These are phyloP conservation scores for Cutaneotrichosporon sp. DNA, from an alignment of 1,284 basidiomycete species.

Conservation along the genomic window DNA sequence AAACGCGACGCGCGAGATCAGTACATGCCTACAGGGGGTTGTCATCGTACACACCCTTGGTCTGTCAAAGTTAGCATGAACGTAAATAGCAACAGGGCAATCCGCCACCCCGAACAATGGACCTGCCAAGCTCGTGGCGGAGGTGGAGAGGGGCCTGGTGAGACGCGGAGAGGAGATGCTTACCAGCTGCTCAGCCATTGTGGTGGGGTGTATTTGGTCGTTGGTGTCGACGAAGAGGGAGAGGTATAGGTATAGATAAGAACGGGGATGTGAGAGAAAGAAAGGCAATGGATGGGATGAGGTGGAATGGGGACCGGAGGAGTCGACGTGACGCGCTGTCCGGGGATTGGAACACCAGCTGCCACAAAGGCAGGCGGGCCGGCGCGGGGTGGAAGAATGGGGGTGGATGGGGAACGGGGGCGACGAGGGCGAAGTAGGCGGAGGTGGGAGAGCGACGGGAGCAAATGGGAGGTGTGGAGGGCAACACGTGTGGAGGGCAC, in stretches of 20 bases:
- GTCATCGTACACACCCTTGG: slow-evolving; percentile 57
- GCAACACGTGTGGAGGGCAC: no score
- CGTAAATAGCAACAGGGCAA: no score
- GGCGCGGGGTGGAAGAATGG: no score
- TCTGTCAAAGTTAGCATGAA: slow-evolving; percentile 50
- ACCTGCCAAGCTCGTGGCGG: no score
- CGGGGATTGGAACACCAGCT: background rate
- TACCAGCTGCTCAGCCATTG: slow-evolving; percentile 67
- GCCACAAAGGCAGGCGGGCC: no score
- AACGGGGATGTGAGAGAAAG: background rate
- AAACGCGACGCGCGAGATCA: slow-evolving; percentile 5
- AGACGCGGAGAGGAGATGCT: slow-evolving; percentile 47
- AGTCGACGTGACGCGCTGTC: background rate
- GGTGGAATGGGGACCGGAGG: background rate
- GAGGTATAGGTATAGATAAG: slow-evolving; percentile 1
- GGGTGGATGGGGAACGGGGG: no score
- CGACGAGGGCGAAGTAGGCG: no score
- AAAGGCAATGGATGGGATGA: background rate
- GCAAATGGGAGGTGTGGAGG: no score
- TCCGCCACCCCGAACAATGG: no score
- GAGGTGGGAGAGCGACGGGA: no score
- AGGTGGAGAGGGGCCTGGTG: background rate
- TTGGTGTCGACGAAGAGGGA: slow-evolving; percentile 5
- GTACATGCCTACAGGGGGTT: background rate
- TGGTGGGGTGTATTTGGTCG: slow-evolving; percentile 7